phyloP scores from a whole-genome alignment of 495 filamentous ascomycete species.

The Bathelium albidoporum region DNA sequence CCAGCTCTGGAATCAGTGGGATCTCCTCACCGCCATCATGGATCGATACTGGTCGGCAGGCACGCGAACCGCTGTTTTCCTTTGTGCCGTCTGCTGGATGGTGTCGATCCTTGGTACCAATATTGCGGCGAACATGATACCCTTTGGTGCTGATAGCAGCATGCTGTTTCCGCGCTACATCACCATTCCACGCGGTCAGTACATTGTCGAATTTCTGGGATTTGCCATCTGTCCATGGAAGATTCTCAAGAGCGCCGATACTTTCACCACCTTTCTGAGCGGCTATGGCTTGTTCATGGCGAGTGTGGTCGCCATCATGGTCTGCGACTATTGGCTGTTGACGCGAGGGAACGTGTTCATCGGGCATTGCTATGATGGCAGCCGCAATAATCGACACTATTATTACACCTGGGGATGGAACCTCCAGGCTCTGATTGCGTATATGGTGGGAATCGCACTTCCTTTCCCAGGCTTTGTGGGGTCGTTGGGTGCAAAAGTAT shows the following conservation, averaged over 20 bases:
- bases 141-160: constrained; percentile 53
- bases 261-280: constrained; percentile 49
- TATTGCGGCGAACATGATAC: constrained; percentile 55
- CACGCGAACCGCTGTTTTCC: constrained; percentile 26
- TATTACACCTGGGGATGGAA: constrained; percentile 46
- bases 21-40: constrained; percentile 28
- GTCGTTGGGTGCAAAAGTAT: constrained; percentile 37
- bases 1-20: constrained; percentile 33
- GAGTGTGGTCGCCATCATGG: constrained; percentile 57
- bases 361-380: constrained; percentile 28
- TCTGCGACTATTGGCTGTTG: constrained; percentile 57
- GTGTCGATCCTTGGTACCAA: constrained; percentile 33
- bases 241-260: constrained; percentile 48
- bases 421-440: constrained; percentile 53
- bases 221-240: constrained; percentile 55
- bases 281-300: constrained; percentile 53
- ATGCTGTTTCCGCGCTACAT: constrained; percentile 47
- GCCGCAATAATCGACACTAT: constrained; percentile 35
- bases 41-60: constrained; percentile 23
- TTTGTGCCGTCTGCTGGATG: constrained; percentile 26
- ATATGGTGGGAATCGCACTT: constrained; percentile 52
- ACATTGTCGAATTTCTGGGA: constrained; percentile 46
- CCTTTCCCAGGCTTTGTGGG: constrained; percentile 50
- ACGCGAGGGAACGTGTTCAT: constrained; percentile 31
- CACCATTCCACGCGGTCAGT: constrained; percentile 53